Base-by-base conservation (phyloP, 148 eudicot genomes). In the Vaccinium myrtillus region DNA sequence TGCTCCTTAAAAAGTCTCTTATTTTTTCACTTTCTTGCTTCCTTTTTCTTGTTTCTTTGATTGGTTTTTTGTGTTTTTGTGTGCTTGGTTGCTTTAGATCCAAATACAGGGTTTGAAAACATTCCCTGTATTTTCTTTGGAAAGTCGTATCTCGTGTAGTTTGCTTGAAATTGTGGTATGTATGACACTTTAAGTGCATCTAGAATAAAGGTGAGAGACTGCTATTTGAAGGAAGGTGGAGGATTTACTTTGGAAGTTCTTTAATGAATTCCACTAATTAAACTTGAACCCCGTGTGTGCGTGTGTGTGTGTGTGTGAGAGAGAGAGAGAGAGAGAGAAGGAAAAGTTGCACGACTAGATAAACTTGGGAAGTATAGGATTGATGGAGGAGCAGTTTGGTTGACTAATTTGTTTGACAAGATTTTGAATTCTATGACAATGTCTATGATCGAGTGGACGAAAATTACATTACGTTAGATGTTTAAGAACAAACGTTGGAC, bases 81-180 rank as follows among this genome's bases (percentile, higher is more conserved):
- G 48, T 55, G 48, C 11, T 55, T 79, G 6, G 46, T 78, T 2
- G 63, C 81, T 53, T 78, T 78, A 54, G 81, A 78, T 78, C 63
- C 63, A 27, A 8, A 53, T 14, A 2, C 11, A 51, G 81, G 36
- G 43, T 77, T 27, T 27, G 74, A 27, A 25, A 30, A 54, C 14
- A 12, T 78, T 54, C 27, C 21, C 4, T 7, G 0, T 53, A n/a
- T 18, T 27, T 55, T 27, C 23, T 51, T 53, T 53, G 30, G 6
- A 5, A 23, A 65, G 5, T 65, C 32, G 46, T 8, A 32, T 69
- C n/a, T 53, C 13, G 21, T 0, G 9, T 49, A 49, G 53, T 77
- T 51, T 77, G 59, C 80, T 25, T 50, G 27, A n/a, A n/a, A 48
- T 49, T 15, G 23, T 27, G 8, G 75, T 15, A 1, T 30, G 8